Conservation (phyloP, 768 basidiomycete genomes). For the Russula sp. region DNA sequence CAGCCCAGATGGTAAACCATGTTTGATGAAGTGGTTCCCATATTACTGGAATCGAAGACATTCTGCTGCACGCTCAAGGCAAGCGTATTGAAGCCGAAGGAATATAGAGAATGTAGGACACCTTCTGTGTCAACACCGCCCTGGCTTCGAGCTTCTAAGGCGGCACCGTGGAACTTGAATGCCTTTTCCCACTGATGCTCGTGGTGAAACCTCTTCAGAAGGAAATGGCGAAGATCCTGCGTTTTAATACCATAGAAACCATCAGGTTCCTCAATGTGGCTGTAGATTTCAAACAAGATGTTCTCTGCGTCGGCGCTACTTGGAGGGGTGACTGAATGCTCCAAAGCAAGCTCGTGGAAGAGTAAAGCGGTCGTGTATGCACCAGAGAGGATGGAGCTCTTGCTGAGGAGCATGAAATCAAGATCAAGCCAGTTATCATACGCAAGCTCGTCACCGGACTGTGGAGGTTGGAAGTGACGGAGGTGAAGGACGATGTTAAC, state of each 20-base stretch:
- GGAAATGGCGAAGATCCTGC: conserved; percentile 65
- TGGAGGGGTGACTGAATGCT: conserved; percentile 32
- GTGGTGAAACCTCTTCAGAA: conserved; percentile 84
- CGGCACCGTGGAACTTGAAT: conserved; percentile 83
- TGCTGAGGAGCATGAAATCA: conserved; percentile 63
- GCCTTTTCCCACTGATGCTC: conserved; percentile 91
- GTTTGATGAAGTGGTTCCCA: conserved; percentile 31
- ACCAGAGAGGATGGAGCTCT: conserved; percentile 67
- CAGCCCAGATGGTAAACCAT: conserved; percentile 81
- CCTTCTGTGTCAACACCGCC: conserved; percentile 47
- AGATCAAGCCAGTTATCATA: conserved; percentile 79
- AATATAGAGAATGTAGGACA: conserved; percentile 72
- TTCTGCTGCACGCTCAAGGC: conserved; percentile 61
- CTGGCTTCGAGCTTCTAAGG: conserved; percentile 52
- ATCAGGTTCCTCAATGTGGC: conserved; percentile 94
- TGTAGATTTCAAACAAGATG: conserved; percentile 86
- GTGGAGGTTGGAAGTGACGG: conserved; percentile 49
- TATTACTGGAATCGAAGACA: conserved; percentile 30
- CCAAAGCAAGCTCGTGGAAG: conserved; percentile 74
- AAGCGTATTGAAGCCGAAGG: conserved; percentile 86
- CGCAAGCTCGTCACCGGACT: conserved; percentile 35
- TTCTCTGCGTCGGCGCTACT: conserved; percentile 43
- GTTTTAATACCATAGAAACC: conserved; percentile 94
- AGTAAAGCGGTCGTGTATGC: conserved; percentile 87
- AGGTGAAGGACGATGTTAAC: conserved; percentile 77